Base-by-base conservation (phyloP, 352 stramenopile genomes). In the Globisporangium nunn region DNA sequence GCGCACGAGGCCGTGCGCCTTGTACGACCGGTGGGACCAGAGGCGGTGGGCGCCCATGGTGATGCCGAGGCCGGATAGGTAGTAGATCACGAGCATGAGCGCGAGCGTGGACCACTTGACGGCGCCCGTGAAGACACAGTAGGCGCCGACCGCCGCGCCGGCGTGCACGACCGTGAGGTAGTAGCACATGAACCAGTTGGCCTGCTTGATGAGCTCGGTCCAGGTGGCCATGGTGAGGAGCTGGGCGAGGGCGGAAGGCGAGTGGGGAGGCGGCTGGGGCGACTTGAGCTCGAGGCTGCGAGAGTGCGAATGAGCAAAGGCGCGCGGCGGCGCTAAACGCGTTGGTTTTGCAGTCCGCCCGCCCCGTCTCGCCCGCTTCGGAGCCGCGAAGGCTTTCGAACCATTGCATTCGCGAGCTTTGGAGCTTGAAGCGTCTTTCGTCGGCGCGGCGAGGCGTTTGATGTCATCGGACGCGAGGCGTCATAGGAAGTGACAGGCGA, bases 121-220 rank as follows among this genome's bases (percentile, higher is more conserved):
- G 47, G 77, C 45, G 35, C 17, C 17, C n/a, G 37, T 44, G 47
- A 86, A 64, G 23, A 99, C 58, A n/a, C 82, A 87, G 28, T 70
- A 54, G n/a, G 98, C 15, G 29, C 96, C 96, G 40, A 97, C 72
- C 49, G 96, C 31, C 15, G 91, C 96, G 14, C 93, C 79, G 1
- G 91, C 56, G 68, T 99, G 96, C 40, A 98, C 91, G n/a, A 98
- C 66, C 18, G 78, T 72, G 54, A 98, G 81, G 78, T 99, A 99
- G 73, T 98, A 98, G 50, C 93, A 74, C 95, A 99, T 99, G 56
- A 97, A 97, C 88, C 90, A 99, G 75, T 98, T 98, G 65, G 98
- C 87, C 56, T 94, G 93, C 49, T 83, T 78, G 56, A 91, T 44
- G 50, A 62, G 54, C 37, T 60, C 54, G 35, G 33, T 48, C 54